Base-by-base conservation (phyloP, 306 rosid species). In the Calophaca sinica region DNA sequence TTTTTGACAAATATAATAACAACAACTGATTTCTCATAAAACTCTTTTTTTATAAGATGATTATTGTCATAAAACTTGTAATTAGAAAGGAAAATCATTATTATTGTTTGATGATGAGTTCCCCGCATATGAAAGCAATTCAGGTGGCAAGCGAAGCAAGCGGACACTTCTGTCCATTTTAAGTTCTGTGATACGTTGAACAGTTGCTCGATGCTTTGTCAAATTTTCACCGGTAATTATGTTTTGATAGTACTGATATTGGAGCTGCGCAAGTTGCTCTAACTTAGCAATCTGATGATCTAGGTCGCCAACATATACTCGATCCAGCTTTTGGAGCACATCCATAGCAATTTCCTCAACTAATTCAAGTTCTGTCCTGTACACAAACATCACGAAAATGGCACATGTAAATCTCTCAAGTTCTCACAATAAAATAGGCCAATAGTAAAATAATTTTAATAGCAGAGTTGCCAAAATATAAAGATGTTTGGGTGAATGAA, bases 111-210 rank as follows among this genome's bases (percentile, higher is more conserved):
- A 1, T 42, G 9, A 1, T 2, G 72, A 60, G 11, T 39, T 48
- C 63, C 9, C 50, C 48, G 55, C 11, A 13, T 81, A 39, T 0
- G 85, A 58, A 57, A 82, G 75, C 85, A 76, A 11, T 3, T 82
- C 73, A 12, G 86, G 76, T 12, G 86, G 26, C 55, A 82, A 59
- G 2, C 80, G 86, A 82, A 82, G 82, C 77, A 67, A 26, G n/a
- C 80, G 68, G 0, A 72, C 0, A 10, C 48, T 62, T 46, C 67
- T 78, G 53, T 83, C 86, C 86, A 69, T 74, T 62, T 78, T 62
- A 49, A 68, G 70, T 55, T 70, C 32, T 0, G 0, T 45, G 45
- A 83, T 35, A 14, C 74, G 80, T 54, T 36, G 4, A 41, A 62
- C 2, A 1, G 78, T 74, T 5, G 81, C 60, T 0, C 9, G 1